Evolutionary conservation across 352 stramenopile genomes (phyloP), one percentile per base, ranked within the genome.

Genomic region (Phytopythium oedochilum): DNA sequence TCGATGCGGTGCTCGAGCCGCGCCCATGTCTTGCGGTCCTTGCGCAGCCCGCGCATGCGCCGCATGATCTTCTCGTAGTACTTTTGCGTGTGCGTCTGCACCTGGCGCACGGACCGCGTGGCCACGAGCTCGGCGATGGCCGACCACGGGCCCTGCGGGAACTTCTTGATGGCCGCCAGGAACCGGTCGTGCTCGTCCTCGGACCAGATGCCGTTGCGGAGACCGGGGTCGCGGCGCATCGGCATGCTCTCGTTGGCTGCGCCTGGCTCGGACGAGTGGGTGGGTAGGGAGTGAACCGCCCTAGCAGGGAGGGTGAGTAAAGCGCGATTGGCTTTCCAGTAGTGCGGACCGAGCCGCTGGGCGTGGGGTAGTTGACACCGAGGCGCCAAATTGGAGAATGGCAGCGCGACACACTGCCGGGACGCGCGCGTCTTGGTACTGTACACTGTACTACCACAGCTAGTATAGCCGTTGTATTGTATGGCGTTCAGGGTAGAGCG

Each of bases 21-120:
- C 5, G 66, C 63, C 59, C 66, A 75, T 20, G 57, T 78, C 60
- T 71, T 80, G 52, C 68, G 75, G n/a, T 84, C 74, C 44, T 86
- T 84, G 50, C 71, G 71, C 8, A 88, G 60, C 0, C 80, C 75
- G 6, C 78, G 75, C 44, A 80, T 57, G n/a, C 74, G 63, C 1
- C 80, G 74, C 57, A 73, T 66, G 55, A 91, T 79, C 64, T 91
- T 91, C 50, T 90, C 78, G 58, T 85, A 76, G 60, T 91, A 91
- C 55, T 78, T 79, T 48, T 83, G 67, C 20, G 73, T 73, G 55
- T 80, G 72, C 18, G 75, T 88, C 59, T 89, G 80, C 58, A 88
- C 78, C 56, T 90, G 80, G 3, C 80, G 69, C 5, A 78, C 61
- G 12, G 73, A 86, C 25, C 75, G 63, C 38, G 76, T 79, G 32